Conservation (phyloP, 768 basidiomycete genomes). For the Termitomyces titanicus region DNA sequence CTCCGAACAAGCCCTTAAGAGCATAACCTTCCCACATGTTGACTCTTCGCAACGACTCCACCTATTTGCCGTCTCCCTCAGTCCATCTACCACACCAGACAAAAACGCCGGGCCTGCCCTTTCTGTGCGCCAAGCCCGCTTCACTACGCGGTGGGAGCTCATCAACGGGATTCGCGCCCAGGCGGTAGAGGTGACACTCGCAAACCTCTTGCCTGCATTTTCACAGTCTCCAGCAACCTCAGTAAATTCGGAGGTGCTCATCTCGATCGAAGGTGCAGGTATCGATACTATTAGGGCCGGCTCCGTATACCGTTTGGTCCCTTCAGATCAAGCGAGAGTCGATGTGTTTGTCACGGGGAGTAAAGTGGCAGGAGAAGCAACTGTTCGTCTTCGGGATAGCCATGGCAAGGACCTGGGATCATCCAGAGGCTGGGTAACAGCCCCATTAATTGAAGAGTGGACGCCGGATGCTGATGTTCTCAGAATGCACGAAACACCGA, state of each 20-base stretch:
- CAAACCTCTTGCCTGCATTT: constrained; percentile 42
- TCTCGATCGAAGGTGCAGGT: constrained; percentile 34
- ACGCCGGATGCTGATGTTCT: constrained; percentile 31
- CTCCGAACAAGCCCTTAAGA: constrained; percentile 35
- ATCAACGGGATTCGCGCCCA: constrained; percentile 36
- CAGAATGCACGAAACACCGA: constrained; percentile 46
- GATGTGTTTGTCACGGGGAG: constrained; percentile 44
- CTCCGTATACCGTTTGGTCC: constrained; percentile 40
- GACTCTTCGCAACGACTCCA: constrained; percentile 34
- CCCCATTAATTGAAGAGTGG: constrained; percentile 37
- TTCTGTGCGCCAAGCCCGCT: constrained; percentile 38
- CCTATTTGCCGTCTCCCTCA: constrained; percentile 41
- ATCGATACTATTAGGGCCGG: constrained; percentile 42
- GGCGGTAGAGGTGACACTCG: constrained; percentile 47
- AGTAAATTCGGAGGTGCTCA: constrained; percentile 26
- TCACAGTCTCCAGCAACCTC: constrained; percentile 25
- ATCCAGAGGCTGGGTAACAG: constrained; percentile 34
- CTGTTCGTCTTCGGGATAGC: constrained; percentile 28
- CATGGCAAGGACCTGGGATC: constrained; percentile 30
- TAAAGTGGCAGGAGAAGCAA: constrained; percentile 23
- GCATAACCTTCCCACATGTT: constrained; percentile 40
- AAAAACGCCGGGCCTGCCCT: constrained; percentile 23
- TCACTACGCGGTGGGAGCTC: constrained; percentile 44
- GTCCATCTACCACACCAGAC: constrained; percentile 21
- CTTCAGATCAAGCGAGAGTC: constrained; percentile 46